Conservation (phyloP, 768 basidiomycete genomes). For the Agrocybe praecox region DNA sequence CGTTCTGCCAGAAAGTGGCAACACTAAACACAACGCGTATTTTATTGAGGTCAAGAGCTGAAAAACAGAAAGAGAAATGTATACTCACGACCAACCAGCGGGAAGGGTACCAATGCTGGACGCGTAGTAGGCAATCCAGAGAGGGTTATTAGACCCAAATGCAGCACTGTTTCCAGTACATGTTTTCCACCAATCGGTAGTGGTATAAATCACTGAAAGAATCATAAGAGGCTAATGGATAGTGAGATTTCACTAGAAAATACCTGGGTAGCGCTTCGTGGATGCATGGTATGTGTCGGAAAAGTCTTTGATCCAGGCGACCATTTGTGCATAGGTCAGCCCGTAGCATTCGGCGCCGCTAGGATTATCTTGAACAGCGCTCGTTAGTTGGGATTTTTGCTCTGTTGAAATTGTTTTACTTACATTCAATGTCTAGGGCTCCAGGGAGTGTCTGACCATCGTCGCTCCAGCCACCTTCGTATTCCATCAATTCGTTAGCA, state of each 20-base stretch:
- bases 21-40: slow-evolving; percentile 59
- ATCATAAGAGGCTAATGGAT: too few species aligned
- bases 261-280: slow-evolving; percentile 44
- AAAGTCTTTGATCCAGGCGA: slow-evolving; percentile 65
- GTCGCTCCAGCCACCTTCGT: background rate
- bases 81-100: background rate
- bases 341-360: slow-evolving; percentile 22
- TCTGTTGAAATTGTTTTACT: slow-evolving; percentile 19
- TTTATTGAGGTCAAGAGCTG: slow-evolving; percentile 61
- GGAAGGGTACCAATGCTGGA: background rate
- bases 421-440: slow-evolving; percentile 65
- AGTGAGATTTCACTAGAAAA: background rate
- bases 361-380: too few species aligned
- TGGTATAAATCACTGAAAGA: slow-evolving; percentile 42
- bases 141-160: slow-evolving; percentile 53
- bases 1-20: slow-evolving; percentile 64
- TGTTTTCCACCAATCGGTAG: slow-evolving; percentile 67
- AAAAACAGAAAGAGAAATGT: slow-evolving; percentile 35
- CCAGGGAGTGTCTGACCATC: slow-evolving; percentile 60
- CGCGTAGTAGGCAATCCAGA: slow-evolving; percentile 60
- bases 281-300: slow-evolving; percentile 55
- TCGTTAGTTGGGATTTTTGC: slow-evolving; percentile 38
- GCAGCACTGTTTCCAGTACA: slow-evolving; percentile 62
- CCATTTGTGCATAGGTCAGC: slow-evolving; percentile 54
- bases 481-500: background rate